Percentiles rank a stretch among this genome's conserved stretches.
phyloP scores from a whole-genome alignment of 495 filamentous ascomycete species.

The Amniculicola lignicola region DNA sequence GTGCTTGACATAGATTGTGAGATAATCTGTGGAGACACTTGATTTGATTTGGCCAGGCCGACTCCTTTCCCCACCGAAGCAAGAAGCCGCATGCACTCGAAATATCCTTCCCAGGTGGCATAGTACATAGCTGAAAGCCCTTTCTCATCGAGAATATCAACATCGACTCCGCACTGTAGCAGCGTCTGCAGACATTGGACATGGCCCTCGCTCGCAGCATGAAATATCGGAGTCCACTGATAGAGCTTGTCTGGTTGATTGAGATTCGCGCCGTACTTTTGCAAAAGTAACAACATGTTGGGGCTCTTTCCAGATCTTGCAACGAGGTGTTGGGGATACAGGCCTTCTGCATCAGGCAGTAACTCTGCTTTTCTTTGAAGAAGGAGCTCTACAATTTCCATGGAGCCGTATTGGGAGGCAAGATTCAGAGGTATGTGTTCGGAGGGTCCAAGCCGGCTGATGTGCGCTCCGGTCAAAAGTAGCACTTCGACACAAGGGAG shows the following conservation, averaged over 20 bases:
- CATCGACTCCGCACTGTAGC: slow-evolving; percentile 69
- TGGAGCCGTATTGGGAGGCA: slow-evolving; percentile 86
- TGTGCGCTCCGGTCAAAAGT: slow-evolving; percentile 65
- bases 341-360: slow-evolving; percentile 87
- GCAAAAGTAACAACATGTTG: slow-evolving; percentile 70
- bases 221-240: slow-evolving; percentile 94
- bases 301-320: slow-evolving; percentile 83
- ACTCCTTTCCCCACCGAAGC: slow-evolving; percentile 41
- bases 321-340: slow-evolving; percentile 96
- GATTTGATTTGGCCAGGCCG: slow-evolving; percentile 14
- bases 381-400: slow-evolving; percentile 76
- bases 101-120: slow-evolving; percentile 95
- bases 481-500: slow-evolving; percentile 73
- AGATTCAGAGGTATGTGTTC: slow-evolving; percentile 94
- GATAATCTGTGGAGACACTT: slow-evolving; percentile 23
- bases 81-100: slow-evolving; percentile 89
- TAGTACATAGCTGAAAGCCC: slow-evolving; percentile 94
- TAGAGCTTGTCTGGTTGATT: slow-evolving; percentile 93
- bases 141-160: slow-evolving; percentile 82
- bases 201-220: slow-evolving; percentile 95
- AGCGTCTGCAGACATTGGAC: slow-evolving; percentile 79
- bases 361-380: slow-evolving; percentile 73
- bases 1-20: slow-evolving; percentile 39
- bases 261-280: slow-evolving; percentile 84
- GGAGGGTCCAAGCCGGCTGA: slow-evolving; percentile 75